Percentiles rank a stretch among this genome's conserved stretches.
phyloP scores from a whole-genome alignment of 805 yeast species.

The Wickerhamiella alocasiicola region DNA sequence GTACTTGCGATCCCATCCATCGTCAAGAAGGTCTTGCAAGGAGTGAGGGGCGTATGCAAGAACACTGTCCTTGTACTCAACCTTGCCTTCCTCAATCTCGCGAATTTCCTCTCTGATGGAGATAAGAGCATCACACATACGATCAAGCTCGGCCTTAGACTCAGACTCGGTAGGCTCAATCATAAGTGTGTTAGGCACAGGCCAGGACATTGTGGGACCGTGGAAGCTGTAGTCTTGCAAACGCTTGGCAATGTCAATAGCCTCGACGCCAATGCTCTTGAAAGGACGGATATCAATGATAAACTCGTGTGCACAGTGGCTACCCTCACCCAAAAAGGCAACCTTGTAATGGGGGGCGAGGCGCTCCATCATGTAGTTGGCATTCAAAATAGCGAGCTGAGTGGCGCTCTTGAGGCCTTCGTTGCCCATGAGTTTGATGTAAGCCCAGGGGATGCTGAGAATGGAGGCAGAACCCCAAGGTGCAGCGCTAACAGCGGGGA shows the following conservation, averaged over 20 bases:
- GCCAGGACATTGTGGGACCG: constrained; percentile 98
- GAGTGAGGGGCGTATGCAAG: constrained; percentile 91
- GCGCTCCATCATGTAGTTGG: constrained; percentile 85
- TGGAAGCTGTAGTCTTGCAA: constrained; percentile 97
- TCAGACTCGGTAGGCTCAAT: constrained; percentile 97
- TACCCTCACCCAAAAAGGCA: constrained; percentile 52
- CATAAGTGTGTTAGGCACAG: constrained; percentile 95
- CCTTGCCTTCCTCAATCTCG: constrained; percentile 51
- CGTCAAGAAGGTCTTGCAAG: constrained; percentile 55
- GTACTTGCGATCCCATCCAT: constrained; percentile 83
- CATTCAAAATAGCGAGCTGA: constrained; percentile 81
- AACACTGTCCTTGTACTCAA: constrained; percentile 45
- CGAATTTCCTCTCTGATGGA: constrained; percentile 73
- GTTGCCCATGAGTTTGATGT: constrained; percentile 89
- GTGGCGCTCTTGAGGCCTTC: constrained; percentile 76
- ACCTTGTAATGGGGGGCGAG: constrained; percentile 61
- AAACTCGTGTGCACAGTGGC: constrained; percentile 93
- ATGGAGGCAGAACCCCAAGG: constrained; percentile 94
- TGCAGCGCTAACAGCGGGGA: constrained; percentile 76
- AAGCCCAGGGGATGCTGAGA: constrained; percentile 85
- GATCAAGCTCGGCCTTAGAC: constrained; percentile 71
- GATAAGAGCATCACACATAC: constrained; percentile 80
- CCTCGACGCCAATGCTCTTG: constrained; percentile 72
- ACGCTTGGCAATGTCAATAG: constrained; percentile 93
- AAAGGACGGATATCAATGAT: constrained; percentile 81